Conservation (phyloP, 2,329 filamentous ascomycete species). For the Apiospora kogelbergensis region DNA sequence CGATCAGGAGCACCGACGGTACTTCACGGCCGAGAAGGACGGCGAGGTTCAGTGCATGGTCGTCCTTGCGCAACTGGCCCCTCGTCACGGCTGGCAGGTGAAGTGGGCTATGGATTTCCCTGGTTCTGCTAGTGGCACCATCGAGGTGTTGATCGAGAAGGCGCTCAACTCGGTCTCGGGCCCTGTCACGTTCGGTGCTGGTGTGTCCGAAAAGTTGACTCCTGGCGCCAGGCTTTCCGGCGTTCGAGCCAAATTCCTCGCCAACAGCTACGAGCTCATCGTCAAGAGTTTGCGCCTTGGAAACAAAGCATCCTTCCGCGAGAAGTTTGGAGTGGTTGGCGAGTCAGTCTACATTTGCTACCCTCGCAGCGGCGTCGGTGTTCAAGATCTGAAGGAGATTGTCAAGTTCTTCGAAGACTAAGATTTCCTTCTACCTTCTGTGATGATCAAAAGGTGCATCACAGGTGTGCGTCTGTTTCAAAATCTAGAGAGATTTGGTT, state of each 20-base stretch:
- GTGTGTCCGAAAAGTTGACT: conserved; percentile 71
- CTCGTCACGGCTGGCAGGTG: conserved; percentile 84
- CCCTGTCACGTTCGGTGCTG: conserved; percentile 81
- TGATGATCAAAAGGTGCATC: neutral
- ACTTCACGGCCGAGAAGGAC: conserved; percentile 74
- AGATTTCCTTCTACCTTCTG: neutral
- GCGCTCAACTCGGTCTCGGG: conserved; percentile 54
- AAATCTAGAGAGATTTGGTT: neutral
- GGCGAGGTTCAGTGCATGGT: conserved; percentile 75
- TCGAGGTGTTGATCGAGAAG: conserved; percentile 72
- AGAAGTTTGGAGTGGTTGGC: conserved; percentile 83
- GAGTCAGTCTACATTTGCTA: conserved; percentile 90
- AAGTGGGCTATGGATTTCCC: conserved; percentile 97
- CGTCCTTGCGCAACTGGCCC: conserved; percentile 79
- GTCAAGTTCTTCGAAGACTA: conserved; percentile 83
- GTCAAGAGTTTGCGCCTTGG: conserved; percentile 80
- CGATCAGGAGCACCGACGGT: conserved; percentile 78
- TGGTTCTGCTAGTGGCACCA: conserved; percentile 78
- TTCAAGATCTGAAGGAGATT: conserved; percentile 80
- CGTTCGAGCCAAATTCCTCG: conserved; percentile 76
- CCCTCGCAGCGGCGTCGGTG: conserved; percentile 79
- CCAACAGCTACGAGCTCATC: conserved; percentile 74
- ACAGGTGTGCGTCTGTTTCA: neutral
- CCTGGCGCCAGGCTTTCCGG: conserved; percentile 82
- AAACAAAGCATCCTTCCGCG: conserved; percentile 84